Evolutionary conservation across 495 filamentous ascomycete genomes (phyloP).

Genomic region (Hypomontagnella submonticulosa): DNA sequence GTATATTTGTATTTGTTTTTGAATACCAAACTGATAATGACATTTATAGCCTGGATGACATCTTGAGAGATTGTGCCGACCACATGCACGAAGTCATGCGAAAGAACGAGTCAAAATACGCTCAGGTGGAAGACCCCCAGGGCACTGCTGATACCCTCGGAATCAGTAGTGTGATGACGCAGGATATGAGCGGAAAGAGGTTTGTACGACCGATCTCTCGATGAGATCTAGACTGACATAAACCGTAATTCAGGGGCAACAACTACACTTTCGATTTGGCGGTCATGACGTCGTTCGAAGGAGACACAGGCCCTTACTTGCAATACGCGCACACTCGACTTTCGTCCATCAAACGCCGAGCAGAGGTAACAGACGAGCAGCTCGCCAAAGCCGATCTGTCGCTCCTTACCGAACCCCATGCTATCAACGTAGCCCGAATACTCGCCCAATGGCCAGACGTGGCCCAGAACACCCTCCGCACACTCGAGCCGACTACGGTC

Average conservation of each 20-base stretch:
- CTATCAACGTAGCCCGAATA: conserved; percentile 68
- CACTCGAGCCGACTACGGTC: conserved; percentile 72
- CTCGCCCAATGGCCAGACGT: conserved; percentile 74
- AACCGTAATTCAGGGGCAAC: conserved; percentile 59
- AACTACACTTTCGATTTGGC: conserved; percentile 73
- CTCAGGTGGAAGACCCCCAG: conserved; percentile 67
- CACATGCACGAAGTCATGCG: conserved; percentile 74
- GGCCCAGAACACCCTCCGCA: conserved; percentile 70
- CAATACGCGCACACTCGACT: conserved; percentile 76
- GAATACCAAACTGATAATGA: conserved; percentile 24
- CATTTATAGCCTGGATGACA: conserved; percentile 68
- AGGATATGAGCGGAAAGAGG: conserved; percentile 74
- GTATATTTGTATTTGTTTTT: not conserved
- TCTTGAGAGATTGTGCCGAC: conserved; percentile 68
- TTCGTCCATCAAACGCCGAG: conserved; percentile 68
- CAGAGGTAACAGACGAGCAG: conserved; percentile 62
- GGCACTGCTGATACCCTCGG: conserved; percentile 67
- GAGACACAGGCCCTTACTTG: conserved; percentile 75
- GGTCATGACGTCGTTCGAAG: conserved; percentile 75
- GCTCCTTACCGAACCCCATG: conserved; percentile 68
- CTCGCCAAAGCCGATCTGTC: conserved; percentile 66
- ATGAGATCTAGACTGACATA: conserved; percentile 5
- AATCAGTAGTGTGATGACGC: conserved; percentile 71
- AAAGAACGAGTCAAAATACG: conserved; percentile 69
- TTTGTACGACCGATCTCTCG: conserved; percentile 38